Percentiles rank a stretch among this genome's conserved stretches.
Conservation (phyloP, 352 stramenopile genomes). For the Phytophthora cactorum region DNA sequence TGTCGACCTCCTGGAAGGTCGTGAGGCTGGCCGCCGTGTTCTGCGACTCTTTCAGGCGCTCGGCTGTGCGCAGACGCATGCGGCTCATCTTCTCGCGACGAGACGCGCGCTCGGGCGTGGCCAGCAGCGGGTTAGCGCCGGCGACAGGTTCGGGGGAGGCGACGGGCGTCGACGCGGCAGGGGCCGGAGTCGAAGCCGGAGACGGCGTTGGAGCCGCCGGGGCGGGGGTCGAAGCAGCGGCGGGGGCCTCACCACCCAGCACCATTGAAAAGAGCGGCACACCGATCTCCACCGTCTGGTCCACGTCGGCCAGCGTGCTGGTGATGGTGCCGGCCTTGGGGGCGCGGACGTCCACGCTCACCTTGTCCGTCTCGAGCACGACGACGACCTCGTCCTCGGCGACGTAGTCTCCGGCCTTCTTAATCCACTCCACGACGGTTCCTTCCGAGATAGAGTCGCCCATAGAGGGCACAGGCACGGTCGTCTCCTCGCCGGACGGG, state of each 20-base stretch:
- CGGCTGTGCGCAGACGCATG: constrained; percentile 97
- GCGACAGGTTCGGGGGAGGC: constrained; percentile 26
- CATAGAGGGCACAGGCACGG: constrained; percentile 87
- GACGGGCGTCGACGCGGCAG: constrained; percentile 26
- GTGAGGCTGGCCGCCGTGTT: constrained; percentile 98
- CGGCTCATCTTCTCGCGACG: constrained; percentile 98
- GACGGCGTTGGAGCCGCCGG: constrained; percentile 4
- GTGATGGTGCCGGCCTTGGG: constrained; percentile 91
- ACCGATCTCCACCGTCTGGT: constrained; percentile 96
- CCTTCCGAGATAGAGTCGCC: constrained; percentile 98
- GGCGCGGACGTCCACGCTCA: constrained; percentile 91
- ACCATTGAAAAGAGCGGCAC: constrained; percentile 94
- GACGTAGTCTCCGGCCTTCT: constrained; percentile 93
- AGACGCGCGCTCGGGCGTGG: constrained; percentile 53
- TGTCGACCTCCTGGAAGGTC: constrained; percentile 99
- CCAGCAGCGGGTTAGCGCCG: constrained; percentile 55
- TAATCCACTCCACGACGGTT: constrained; percentile 97
- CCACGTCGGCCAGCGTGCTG: constrained; percentile 88
- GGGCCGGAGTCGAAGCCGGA: constrained; percentile 29
- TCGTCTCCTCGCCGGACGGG: constrained; percentile 40
- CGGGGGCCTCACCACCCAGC: constrained; percentile 60
- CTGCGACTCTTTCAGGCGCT: constrained; percentile 98
- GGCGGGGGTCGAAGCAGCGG: constrained; percentile 22
- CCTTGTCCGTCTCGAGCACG: constrained; percentile 99
- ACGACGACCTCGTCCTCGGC: constrained; percentile 97